These are phyloP conservation scores for Stentor roeselii DNA, from an alignment of 73 alveolate genomes.

Conservation along the genomic window DNA sequence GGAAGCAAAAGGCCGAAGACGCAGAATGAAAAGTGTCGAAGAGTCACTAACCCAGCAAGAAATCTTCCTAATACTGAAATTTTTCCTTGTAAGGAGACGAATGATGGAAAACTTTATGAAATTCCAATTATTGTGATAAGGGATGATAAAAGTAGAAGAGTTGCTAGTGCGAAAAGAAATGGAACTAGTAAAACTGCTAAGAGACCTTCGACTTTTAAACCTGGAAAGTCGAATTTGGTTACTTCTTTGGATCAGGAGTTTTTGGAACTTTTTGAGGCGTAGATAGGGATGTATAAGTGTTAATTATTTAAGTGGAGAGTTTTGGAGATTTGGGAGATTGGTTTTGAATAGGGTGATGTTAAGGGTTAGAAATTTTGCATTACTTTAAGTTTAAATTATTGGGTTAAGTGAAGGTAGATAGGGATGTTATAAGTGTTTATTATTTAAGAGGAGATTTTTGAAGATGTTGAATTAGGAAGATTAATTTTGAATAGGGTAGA, in stretches of 20 bases:
- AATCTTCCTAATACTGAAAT: not conserved
- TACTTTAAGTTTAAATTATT: too few relatives aligned
- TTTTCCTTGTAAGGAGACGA: not conserved
- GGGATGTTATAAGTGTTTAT: too few relatives aligned
- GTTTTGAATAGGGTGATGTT: too few relatives aligned
- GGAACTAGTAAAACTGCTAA: not conserved
- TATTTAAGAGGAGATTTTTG: too few relatives aligned
- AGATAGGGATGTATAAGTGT: too few relatives aligned
- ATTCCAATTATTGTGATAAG: not conserved
- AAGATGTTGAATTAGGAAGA: too few relatives aligned
- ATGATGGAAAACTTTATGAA: not conserved
- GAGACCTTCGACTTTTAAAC: not conserved
- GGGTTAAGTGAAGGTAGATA: too few relatives aligned
- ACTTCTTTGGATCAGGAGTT: not conserved
- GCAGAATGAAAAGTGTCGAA: not conserved
- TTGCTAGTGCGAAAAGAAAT: conserved; percentile 1
- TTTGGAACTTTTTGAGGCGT: not conserved
- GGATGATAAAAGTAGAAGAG: not conserved
- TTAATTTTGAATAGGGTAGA: too few relatives aligned
- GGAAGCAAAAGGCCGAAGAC: not conserved
- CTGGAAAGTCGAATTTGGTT: not conserved
- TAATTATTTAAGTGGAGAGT: too few relatives aligned
- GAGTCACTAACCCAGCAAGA: not conserved
- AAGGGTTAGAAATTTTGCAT: too few relatives aligned
- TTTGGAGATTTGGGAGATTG: too few relatives aligned